Evolutionary conservation across 345 rosid species (phyloP).

Genomic region (Aegle marmelos): DNA sequence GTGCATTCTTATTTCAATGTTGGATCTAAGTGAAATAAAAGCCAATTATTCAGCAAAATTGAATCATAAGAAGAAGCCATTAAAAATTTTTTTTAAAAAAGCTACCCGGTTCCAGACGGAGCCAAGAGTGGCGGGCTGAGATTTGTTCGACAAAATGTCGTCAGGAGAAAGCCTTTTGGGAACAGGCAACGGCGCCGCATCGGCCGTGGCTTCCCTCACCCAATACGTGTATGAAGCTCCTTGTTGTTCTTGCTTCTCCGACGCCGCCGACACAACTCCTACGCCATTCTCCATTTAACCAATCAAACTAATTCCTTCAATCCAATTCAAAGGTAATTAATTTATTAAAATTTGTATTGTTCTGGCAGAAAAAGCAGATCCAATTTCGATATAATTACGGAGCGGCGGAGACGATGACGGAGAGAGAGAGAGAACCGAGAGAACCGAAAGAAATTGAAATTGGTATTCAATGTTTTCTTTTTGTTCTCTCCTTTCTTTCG

Average conservation of each 20-base stretch:
- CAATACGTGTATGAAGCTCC: conserved; percentile 74
- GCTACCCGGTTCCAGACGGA: conserved; percentile 82
- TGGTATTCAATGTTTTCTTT: background rate
- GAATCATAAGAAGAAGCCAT: too few relatives aligned
- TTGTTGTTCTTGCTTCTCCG: conserved; percentile 19
- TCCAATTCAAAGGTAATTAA: background rate
- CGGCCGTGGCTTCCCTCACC: conserved; percentile 69
- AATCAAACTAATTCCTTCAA: background rate
- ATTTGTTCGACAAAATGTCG: conserved; percentile 29
- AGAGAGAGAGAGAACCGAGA: too few relatives aligned
- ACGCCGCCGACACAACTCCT: conserved; percentile 15
- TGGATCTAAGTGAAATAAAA: background rate
- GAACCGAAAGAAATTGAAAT: background rate
- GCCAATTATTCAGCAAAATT: background rate
- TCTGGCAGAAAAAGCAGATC: background rate
- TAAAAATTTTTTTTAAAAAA: background rate
- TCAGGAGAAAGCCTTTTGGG: conserved; percentile 57
- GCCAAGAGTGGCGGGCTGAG: conserved; percentile 49
- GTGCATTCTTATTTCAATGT: background rate
- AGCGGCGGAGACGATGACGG: background rate
- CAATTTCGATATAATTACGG: background rate
- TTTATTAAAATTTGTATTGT: background rate
- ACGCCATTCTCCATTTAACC: conserved; percentile 41
- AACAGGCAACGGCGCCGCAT: conserved; percentile 79
- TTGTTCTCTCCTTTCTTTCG: background rate